Evolutionary conservation across 1,139 yeast species (phyloP).

Genomic region (Yueomyces sp.): DNA sequence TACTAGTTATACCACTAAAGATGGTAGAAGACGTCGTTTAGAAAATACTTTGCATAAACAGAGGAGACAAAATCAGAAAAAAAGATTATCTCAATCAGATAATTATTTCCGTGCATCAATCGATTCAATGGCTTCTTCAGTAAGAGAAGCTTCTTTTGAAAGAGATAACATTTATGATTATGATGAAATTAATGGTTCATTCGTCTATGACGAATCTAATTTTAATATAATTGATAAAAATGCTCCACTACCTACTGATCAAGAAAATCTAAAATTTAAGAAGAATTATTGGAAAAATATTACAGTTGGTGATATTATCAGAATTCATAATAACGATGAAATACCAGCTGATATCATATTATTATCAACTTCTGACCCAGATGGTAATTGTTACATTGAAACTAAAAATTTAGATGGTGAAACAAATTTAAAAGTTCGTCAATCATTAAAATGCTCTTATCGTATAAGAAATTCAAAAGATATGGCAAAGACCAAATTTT

Average conservation of each 20-base stretch:
- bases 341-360: constrained; percentile 85
- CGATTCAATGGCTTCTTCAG: constrained; percentile 18
- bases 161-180: constrained; percentile 15
- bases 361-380: constrained; percentile 71
- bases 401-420: constrained; percentile 96
- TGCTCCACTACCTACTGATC: constrained; percentile 15
- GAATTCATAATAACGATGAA: constrained; percentile 78
- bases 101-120: constrained; percentile 13
- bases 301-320: constrained; percentile 76
- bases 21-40: constrained; percentile 23
- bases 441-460: constrained; percentile 61
- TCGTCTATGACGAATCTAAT: constrained; percentile 9
- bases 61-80: constrained; percentile 6
- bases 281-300: constrained; percentile 82
- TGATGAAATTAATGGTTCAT: constrained; percentile 11
- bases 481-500: constrained; percentile 59
- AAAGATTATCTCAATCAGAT: constrained; percentile 6
- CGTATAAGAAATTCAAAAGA: constrained; percentile 54
- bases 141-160: constrained; percentile 16
- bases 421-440: constrained; percentile 76
- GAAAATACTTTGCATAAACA: constrained; percentile 2
- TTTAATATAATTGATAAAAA: constrained; percentile 16
- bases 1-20: constrained; percentile 26
- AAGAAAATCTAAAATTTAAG: constrained; percentile 33
- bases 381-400: constrained; percentile 86